Conservation (phyloP, 1,284 basidiomycete genomes). For the Microbotryomycetes sp. region DNA sequence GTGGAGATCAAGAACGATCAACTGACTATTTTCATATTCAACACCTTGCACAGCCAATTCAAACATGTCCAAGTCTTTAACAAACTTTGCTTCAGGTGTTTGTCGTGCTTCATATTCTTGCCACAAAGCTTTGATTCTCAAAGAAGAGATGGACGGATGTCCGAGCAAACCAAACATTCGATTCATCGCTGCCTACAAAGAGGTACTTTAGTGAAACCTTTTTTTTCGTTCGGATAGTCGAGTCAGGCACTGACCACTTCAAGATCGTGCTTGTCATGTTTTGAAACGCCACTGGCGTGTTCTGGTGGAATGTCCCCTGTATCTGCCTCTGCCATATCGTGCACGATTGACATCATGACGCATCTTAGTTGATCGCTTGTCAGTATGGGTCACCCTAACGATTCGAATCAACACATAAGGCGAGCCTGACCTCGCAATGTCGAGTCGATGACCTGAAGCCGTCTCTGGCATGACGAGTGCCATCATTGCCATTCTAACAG, state of each 20-base stretch:
- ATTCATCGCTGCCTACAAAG: slow-evolving; percentile 71
- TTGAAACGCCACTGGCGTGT: slow-evolving; percentile 63
- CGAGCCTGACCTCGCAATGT: slow-evolving; percentile 58
- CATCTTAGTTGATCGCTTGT: slow-evolving; percentile 52
- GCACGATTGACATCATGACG: slow-evolving; percentile 81
- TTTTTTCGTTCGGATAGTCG: background rate
- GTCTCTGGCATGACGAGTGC: slow-evolving; percentile 66
- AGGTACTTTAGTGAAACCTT: background rate
- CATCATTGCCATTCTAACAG: slow-evolving; percentile 67
- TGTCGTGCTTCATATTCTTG: slow-evolving; percentile 85
- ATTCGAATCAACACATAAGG: slow-evolving; percentile 32
- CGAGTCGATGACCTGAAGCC: slow-evolving; percentile 52
- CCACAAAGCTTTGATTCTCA: slow-evolving; percentile 73
- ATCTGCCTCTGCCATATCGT: slow-evolving; percentile 94
- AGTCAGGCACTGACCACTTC: slow-evolving; percentile 54
- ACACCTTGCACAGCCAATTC: slow-evolving; percentile 72
- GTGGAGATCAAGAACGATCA: background rate
- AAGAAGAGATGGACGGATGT: slow-evolving; percentile 57
- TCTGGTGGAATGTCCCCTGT: slow-evolving; percentile 91
- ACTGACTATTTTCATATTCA: slow-evolving; percentile 50
- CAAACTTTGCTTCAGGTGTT: slow-evolving; percentile 77
- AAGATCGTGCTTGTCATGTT: slow-evolving; percentile 67
- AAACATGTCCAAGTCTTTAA: slow-evolving; percentile 92
- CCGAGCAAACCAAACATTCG: slow-evolving; percentile 89
- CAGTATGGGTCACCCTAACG: background rate